Percentiles rank a stretch among this genome's conserved stretches.
Conservation (phyloP, 768 basidiomycete species). For the Lactarius deliciosus region DNA sequence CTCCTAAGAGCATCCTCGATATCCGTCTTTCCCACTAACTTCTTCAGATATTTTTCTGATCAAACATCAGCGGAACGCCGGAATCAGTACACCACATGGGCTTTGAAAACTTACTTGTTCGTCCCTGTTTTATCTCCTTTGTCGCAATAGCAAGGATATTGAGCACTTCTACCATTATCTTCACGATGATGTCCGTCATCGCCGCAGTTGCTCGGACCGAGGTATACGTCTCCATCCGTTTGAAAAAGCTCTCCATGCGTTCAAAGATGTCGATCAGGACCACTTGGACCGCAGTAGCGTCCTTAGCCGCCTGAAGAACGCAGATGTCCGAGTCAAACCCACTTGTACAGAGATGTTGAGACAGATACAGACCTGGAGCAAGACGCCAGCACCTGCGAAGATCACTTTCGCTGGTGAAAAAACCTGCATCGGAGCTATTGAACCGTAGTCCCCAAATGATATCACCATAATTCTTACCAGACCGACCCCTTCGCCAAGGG, state of each 20-base stretch:
- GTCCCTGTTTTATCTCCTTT: slow-evolving; percentile 8
- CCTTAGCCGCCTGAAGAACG: not conserved
- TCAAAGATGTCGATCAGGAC: not conserved
- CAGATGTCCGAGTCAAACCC: no score
- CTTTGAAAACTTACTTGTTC: not conserved
- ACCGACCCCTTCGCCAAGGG: slow-evolving; percentile 3
- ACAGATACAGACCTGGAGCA: not conserved
- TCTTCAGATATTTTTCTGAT: slow-evolving; percentile 5
- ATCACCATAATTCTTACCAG: not conserved
- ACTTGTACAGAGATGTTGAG: not conserved
- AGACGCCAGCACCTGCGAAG: slow-evolving; percentile 3
- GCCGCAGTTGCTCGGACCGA: not conserved
- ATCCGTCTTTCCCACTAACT: not conserved
- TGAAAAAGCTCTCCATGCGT: slow-evolving; percentile 1
- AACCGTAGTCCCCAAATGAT: not conserved
- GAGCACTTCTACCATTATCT: slow-evolving; percentile 7
- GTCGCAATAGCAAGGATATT: not conserved
- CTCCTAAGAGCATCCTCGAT: not conserved
- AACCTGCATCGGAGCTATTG: not conserved
- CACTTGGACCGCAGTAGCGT: not conserved
- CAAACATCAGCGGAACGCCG: not conserved
- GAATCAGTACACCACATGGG: no score
- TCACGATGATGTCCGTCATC: slow-evolving; percentile 5
- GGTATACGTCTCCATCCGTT: not conserved
- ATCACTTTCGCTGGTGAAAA: slow-evolving; percentile 5